Evolutionary conservation across 2,329 filamentous ascomycete species (phyloP).

Genomic region (Clarireedia hainanense): DNA sequence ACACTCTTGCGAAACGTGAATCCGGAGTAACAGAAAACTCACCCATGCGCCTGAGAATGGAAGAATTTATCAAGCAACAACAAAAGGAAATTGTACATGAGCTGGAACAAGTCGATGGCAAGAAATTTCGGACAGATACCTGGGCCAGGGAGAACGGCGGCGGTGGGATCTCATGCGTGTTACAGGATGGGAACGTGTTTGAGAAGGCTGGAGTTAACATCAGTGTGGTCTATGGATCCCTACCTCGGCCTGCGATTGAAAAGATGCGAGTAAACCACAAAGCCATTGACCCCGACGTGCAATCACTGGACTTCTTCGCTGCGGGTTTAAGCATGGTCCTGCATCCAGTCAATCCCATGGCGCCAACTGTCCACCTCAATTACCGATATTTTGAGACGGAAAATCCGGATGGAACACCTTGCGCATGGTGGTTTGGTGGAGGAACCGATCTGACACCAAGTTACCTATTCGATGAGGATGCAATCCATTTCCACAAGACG

Average conservation of each 20-base stretch:
- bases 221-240: constrained; percentile 85
- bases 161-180: constrained; percentile 86
- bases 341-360: constrained; percentile 92
- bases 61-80: constrained; percentile 88
- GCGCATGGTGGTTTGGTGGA: constrained; percentile 97
- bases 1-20: constrained; percentile 73
- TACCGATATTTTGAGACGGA: constrained; percentile 98
- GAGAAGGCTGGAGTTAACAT: constrained; percentile 97
- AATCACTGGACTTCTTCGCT: constrained; percentile 90
- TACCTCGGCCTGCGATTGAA: constrained; percentile 78
- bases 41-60: constrained; percentile 97
- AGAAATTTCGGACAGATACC: constrained; percentile 72
- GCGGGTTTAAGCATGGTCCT: constrained; percentile 88
- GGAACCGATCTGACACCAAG: constrained; percentile 88
- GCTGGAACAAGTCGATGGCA: constrained; percentile 76
- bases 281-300: constrained; percentile 69
- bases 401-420: constrained; percentile 68
- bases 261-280: constrained; percentile 96
- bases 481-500: constrained; percentile 89
- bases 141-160: constrained; percentile 86
- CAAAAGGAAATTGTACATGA: constrained; percentile 81
- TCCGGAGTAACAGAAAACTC: constrained; percentile 66
- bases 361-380: constrained; percentile 94
- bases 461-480: constrained; percentile 96
- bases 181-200: constrained; percentile 94